Evolutionary conservation across 2,329 filamentous ascomycete species (phyloP).

Genomic region (Remersonia thermophila): DNA sequence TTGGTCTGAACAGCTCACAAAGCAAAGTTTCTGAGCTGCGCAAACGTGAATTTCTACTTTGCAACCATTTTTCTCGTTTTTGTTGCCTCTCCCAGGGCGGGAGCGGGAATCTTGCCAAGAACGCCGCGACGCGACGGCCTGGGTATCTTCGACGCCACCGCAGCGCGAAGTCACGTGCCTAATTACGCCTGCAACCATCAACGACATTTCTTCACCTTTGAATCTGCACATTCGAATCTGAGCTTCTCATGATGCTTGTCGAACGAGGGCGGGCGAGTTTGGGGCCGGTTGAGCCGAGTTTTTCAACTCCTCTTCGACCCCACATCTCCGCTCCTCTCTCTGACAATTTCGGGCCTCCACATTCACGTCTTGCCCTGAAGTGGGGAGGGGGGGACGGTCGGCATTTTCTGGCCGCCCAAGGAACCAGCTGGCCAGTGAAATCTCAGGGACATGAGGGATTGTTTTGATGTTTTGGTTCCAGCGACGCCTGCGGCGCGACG

Average conservation of each 20-base stretch:
- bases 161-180: constrained; percentile 12
- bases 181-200: neutral
- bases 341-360: neutral
- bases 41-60: too few species aligned
- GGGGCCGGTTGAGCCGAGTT: neutral
- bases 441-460: constrained; percentile 14
- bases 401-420: constrained; percentile 8
- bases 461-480: constrained; percentile 17
- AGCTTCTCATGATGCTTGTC: too few species aligned
- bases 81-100: too few species aligned
- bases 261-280: too few species aligned
- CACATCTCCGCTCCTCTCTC: neutral
- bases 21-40: too few species aligned
- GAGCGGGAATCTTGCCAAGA: too few species aligned
- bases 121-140: too few species aligned
- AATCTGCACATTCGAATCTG: too few species aligned
- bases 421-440: constrained; percentile 13
- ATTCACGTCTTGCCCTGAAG: neutral
- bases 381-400: constrained; percentile 1
- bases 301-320: neutral
- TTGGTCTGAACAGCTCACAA: too few species aligned
- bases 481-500: constrained; percentile 9
- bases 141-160: neutral
- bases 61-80: too few species aligned
- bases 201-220: too few species aligned